These are phyloP conservation scores for Penicillium occitanis DNA, from an alignment of 2,329 filamentous ascomycete species.

Conservation along the genomic window DNA sequence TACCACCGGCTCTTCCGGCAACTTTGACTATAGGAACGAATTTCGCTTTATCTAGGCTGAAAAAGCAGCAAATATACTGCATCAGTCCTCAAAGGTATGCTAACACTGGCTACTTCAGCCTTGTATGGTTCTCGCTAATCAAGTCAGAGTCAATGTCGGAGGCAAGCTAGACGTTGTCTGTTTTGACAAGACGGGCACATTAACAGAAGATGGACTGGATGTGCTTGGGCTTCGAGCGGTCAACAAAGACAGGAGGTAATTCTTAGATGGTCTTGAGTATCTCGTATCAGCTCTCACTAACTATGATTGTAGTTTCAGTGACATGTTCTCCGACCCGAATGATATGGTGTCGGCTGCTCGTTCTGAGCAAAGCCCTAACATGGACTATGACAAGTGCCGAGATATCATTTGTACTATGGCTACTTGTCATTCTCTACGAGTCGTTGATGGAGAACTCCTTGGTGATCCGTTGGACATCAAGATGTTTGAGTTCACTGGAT, in stretches of 20 bases:
- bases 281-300: conserved; percentile 21
- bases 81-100: conserved; percentile 78
- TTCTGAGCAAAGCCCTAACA: conserved; percentile 59
- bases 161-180: conserved; percentile 95
- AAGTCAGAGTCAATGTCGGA: conserved; percentile 77
- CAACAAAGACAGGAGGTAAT: conserved; percentile 55
- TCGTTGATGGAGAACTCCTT: conserved; percentile 82
- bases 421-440: conserved; percentile 87
- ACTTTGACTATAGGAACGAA: conserved; percentile 96
- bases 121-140: conserved; percentile 4
- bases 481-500: conserved; percentile 96
- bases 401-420: conserved; percentile 92
- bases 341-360: conserved; percentile 57
- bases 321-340: conserved; percentile 67
- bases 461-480: conserved; percentile 94
- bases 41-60: conserved; percentile 84
- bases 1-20: conserved; percentile 89
- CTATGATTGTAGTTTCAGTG: conserved; percentile 60
- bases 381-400: conserved; percentile 62
- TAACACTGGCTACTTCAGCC: neutral
- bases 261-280: neutral
- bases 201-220: conserved; percentile 94
- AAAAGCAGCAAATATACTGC: conserved; percentile 89
- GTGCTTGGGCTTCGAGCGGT: conserved; percentile 85
- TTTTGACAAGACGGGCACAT: conserved; percentile 98